Percentiles rank a stretch among this genome's conserved stretches.
phyloP scores from a whole-genome alignment of 371 early-diverging fungal species.

The Apophysomyces ossiformis region DNA sequence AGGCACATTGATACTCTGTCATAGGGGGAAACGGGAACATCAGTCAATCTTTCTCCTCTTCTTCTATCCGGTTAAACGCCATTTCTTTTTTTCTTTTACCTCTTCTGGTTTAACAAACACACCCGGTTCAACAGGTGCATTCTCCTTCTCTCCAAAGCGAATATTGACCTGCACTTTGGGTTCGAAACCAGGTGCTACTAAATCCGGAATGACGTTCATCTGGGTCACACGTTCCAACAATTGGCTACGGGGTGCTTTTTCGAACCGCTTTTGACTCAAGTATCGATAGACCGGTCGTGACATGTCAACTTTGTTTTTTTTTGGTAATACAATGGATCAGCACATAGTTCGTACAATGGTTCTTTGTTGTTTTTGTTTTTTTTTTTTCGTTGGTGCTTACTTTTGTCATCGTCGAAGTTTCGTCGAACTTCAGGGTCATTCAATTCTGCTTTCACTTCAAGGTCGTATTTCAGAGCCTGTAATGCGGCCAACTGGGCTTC shows the following conservation, averaged over 20 bases:
- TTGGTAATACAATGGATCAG: background rate
- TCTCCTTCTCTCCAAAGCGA: conserved; percentile 33
- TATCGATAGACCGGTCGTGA: conserved; percentile 74
- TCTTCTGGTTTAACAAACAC: conserved; percentile 55
- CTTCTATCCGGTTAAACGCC: conserved; percentile 2
- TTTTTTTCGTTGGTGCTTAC: conserved; percentile 54
- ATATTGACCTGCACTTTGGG: conserved; percentile 59
- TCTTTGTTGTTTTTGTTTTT: conserved; percentile 25
- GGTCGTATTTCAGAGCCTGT: conserved; percentile 61
- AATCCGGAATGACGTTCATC: conserved; percentile 83
- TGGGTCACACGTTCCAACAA: conserved; percentile 77
- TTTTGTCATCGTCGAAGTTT: conserved; percentile 62
- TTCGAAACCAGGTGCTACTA: conserved; percentile 58
- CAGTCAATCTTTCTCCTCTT: background rate
- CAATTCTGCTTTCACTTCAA: conserved; percentile 73
- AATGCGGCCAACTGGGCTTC: conserved; percentile 56
- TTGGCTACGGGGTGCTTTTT: conserved; percentile 61
- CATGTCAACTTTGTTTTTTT: conserved; percentile 61
- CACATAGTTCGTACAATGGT: background rate
- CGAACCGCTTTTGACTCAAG: conserved; percentile 69
- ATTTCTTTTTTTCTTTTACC: conserved; percentile 27
- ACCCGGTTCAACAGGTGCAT: conserved; percentile 60
- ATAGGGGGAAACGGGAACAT: background rate
- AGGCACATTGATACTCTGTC: conserved; percentile 61
- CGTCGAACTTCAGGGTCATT: conserved; percentile 75